Evolutionary conservation across 2,329 filamentous ascomycete genomes (phyloP).

Genomic region (Rutstroemia sp.): DNA sequence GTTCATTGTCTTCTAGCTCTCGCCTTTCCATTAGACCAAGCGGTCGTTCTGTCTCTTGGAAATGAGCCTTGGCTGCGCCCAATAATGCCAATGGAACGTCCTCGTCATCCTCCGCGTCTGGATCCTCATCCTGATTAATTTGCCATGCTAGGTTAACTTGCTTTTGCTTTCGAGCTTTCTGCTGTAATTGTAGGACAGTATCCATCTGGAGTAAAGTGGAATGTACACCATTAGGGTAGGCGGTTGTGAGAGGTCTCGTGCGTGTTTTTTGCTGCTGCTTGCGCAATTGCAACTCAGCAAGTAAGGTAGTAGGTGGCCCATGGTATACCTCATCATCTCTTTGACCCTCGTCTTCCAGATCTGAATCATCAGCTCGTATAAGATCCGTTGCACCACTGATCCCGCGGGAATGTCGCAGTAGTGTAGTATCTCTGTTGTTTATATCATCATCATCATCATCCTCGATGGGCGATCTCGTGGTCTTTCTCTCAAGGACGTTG

Average conservation of each 20-base stretch:
- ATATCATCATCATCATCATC: slow-evolving; percentile 24
- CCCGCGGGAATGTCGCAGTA: slow-evolving; percentile 12
- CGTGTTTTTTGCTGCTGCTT: slow-evolving; percentile 83
- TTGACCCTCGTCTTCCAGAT: slow-evolving; percentile 38
- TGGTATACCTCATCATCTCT: slow-evolving; percentile 45
- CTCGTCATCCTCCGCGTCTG: slow-evolving; percentile 56
- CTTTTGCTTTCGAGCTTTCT: slow-evolving; percentile 63
- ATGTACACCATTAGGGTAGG: slow-evolving; percentile 71
- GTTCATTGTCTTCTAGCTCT: slow-evolving; percentile 87
- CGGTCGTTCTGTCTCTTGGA: slow-evolving; percentile 52
- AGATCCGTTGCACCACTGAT: slow-evolving; percentile 14
- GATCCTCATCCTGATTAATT: slow-evolving; percentile 44
- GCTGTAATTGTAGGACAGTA: slow-evolving; percentile 79
- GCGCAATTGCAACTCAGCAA: slow-evolving; percentile 85
- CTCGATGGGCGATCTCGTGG: slow-evolving; percentile 14
- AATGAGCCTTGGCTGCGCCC: slow-evolving; percentile 44
- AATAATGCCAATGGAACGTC: slow-evolving; percentile 85
- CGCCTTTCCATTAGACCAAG: slow-evolving; percentile 72
- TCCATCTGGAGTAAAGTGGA: slow-evolving; percentile 87
- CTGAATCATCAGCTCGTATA: slow-evolving; percentile 22
- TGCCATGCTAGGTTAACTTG: slow-evolving; percentile 91
- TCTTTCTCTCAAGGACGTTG: slow-evolving; percentile 16
- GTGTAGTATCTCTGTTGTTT: slow-evolving; percentile 17
- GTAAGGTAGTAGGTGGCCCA: slow-evolving; percentile 77
- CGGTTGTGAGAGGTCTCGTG: slow-evolving; percentile 58